Evolutionary conservation across 139 green algal species (phyloP).

Genomic region (Spirogloea muscicola): DNA sequence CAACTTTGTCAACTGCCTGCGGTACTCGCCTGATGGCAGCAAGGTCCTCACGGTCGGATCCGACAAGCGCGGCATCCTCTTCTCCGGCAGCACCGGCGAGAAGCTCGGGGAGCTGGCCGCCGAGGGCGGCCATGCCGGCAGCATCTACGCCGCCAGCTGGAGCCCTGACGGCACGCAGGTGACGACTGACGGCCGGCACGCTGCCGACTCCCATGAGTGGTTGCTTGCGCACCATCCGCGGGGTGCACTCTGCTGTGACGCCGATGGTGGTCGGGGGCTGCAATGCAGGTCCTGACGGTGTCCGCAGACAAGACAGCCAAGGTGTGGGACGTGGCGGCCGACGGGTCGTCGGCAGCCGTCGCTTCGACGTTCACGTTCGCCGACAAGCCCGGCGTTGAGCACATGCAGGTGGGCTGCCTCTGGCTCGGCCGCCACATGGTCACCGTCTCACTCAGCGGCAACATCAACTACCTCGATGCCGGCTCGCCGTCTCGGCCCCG

Average conservation of each 20-base stretch:
- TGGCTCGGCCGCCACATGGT: conserved; percentile 44
- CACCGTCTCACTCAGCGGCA: conserved; percentile 44
- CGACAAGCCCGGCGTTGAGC: no score
- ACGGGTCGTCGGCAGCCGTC: conserved; percentile 14
- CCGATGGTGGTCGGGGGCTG: no score
- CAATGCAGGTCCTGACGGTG: conserved; percentile 50
- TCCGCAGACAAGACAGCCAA: conserved; percentile 57
- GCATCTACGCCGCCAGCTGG: conserved; percentile 48
- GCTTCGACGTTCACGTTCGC: conserved; percentile 35
- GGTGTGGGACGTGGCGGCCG: conserved; percentile 48
- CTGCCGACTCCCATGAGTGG: no score
- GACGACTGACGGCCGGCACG: no score
- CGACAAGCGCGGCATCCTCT: conserved; percentile 48
- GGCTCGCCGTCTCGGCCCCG: background rate
- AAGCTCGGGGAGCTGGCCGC: conserved; percentile 11
- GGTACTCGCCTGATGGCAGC: conserved; percentile 52
- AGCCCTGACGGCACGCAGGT: conserved; percentile 42
- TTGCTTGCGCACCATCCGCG: no score
- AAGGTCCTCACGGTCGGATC: conserved; percentile 42
- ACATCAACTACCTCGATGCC: conserved; percentile 45
- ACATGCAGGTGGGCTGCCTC: conserved; percentile 50
- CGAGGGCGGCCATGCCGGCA: conserved; percentile 31
- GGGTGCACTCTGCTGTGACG: no score
- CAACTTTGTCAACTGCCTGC: conserved; percentile 60
- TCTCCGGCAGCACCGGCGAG: conserved; percentile 36